Conservation (phyloP, 768 basidiomycete genomes). For the Leccinum disarticulatum region DNA sequence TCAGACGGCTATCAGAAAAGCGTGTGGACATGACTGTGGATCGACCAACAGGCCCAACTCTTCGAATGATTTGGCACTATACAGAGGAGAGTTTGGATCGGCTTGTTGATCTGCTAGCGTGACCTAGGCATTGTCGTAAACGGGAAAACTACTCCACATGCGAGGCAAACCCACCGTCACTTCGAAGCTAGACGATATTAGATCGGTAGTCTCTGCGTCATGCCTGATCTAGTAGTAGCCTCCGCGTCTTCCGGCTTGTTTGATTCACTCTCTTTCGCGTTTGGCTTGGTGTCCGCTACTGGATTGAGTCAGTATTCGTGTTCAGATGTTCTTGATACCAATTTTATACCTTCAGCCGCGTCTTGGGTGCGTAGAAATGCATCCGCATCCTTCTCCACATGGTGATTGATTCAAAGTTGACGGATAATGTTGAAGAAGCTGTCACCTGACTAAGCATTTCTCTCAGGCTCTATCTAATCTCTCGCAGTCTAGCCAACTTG, state of each 20-base stretch:
- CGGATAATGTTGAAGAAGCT: conserved; percentile 2
- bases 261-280: conserved; percentile 30
- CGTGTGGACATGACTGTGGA: not conserved
- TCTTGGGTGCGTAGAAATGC: conserved; percentile 71
- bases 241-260: conserved; percentile 21
- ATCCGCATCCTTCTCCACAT: conserved; percentile 79
- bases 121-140: conserved; percentile 52
- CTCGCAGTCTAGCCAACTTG: not conserved
- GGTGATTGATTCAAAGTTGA: conserved; percentile 26
- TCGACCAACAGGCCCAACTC: conserved; percentile 85
- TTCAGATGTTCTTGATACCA: not conserved
- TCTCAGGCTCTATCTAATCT: conserved; percentile 25
- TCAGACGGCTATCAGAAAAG: conserved; percentile 9
- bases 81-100: conserved; percentile 94
- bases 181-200: conserved; percentile 80
- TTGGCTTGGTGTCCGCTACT: conserved; percentile 20
- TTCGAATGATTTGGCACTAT: conserved; percentile 91
- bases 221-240: conserved; percentile 20
- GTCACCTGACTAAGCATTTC: conserved; percentile 25
- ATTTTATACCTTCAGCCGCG: conserved; percentile 39
- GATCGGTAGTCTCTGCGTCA: conserved; percentile 45
- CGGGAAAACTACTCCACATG: not conserved
- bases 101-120: conserved; percentile 95
- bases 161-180: conserved; percentile 55
- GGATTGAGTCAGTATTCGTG: conserved; percentile 9